These are phyloP conservation scores for Fusarium fujikuroi DNA, from an alignment of 2,329 filamentous ascomycete genomes.

Conservation along the genomic window DNA sequence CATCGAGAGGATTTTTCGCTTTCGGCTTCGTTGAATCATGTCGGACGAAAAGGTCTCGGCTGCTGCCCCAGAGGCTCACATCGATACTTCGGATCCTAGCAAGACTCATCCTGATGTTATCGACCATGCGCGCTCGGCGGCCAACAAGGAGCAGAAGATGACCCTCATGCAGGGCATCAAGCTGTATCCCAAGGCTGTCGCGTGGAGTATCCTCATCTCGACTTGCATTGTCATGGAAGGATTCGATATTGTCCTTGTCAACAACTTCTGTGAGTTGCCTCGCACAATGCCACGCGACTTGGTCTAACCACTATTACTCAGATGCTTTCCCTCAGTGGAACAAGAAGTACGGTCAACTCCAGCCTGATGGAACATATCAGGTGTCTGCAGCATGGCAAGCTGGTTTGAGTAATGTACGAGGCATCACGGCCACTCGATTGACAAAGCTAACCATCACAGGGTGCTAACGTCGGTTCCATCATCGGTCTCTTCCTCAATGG, in stretches of 20 bases:
- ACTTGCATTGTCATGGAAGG: conserved; percentile 42
- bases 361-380: conserved; percentile 31
- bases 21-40: background rate
- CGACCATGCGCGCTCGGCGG: conserved; percentile 34
- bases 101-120: conserved; percentile 35
- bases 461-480: conserved; percentile 36
- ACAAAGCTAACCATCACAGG: conserved; percentile 4
- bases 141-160: conserved; percentile 36
- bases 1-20: background rate
- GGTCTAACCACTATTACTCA: background rate
- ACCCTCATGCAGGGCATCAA: conserved; percentile 39
- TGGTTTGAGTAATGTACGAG: conserved; percentile 32
- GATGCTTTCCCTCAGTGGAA: conserved; percentile 40
- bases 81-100: conserved; percentile 10
- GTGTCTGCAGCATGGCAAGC: conserved; percentile 39
- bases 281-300: rapidly evolving
- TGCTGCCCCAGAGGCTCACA: conserved; percentile 7
- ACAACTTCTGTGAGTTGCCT: conserved; percentile 34
- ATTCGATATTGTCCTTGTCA: conserved; percentile 34
- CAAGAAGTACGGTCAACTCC: conserved; percentile 33
- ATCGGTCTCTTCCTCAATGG: conserved; percentile 39
- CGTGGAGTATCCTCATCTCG: conserved; percentile 36
- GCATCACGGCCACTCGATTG: rapidly evolving
- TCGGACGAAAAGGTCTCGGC: conserved; percentile 27
- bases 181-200: conserved; percentile 38